Evolutionary conservation across 1,284 basidiomycete genomes (phyloP).

Genomic region (Ceratobasidium sp.): DNA sequence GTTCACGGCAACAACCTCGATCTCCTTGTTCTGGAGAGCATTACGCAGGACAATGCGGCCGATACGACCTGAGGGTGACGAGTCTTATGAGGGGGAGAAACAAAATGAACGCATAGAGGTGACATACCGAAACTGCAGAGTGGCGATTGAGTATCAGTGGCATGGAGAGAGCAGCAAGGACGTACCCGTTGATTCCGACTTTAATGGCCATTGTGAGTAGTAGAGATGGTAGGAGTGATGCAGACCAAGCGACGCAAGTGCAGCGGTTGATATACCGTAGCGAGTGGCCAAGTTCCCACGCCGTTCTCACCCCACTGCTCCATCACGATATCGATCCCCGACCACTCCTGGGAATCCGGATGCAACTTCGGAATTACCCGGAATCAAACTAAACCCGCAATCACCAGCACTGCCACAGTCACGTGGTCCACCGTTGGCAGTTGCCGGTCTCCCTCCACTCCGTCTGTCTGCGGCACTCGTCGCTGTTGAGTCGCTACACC

Average conservation of each 20-base stretch:
- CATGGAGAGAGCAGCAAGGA: conserved; percentile 10
- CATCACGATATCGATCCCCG: conserved; percentile 36
- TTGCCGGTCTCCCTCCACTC: not conserved
- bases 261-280: conserved; percentile 17
- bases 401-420: conserved; percentile 16
- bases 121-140: conserved; percentile 73
- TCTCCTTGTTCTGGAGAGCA: conserved; percentile 80
- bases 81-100: conserved; percentile 23
- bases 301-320: conserved; percentile 17
- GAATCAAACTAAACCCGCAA: not conserved
- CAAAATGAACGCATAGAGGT: not conserved
- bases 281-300: conserved; percentile 31
- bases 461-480: conserved; percentile 23
- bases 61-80: conserved; percentile 78
- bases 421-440: conserved; percentile 4
- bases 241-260: not conserved
- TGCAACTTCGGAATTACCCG: not conserved
- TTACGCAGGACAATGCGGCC: conserved; percentile 98
- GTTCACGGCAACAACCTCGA: conserved; percentile 89
- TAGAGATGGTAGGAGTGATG: conserved; percentile 12
- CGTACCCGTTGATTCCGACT: conserved; percentile 93
- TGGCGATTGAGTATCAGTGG: conserved; percentile 44
- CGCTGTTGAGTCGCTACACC: too few relatives aligned
- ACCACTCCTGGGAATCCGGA: not conserved
- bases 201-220: conserved; percentile 66